These are phyloP conservation scores for Nicotiana knightiana DNA, from an alignment of 257 asterid species.

Conservation along the genomic window DNA sequence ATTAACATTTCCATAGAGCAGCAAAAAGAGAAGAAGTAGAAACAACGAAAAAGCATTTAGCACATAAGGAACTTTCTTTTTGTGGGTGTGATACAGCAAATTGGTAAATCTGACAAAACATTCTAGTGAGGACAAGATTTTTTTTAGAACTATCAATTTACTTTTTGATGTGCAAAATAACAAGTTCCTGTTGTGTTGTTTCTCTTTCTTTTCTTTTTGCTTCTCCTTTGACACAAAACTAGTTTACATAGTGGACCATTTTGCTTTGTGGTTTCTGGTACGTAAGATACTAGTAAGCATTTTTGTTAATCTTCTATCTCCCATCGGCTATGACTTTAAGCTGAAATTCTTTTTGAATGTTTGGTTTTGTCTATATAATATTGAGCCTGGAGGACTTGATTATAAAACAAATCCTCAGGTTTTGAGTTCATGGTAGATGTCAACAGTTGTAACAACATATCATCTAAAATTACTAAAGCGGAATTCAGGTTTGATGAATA, in stretches of 20 bases:
- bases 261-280: neutral
- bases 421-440: neutral
- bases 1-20: neutral
- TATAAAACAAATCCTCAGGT: neutral
- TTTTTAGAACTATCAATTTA: too few relatives aligned
- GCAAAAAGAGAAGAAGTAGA: too few relatives aligned
- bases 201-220: neutral
- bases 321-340: neutral
- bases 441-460: neutral
- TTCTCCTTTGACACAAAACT: neutral
- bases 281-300: neutral
- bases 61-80: too few relatives aligned
- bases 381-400: too few relatives aligned
- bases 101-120: too few relatives aligned
- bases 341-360: neutral
- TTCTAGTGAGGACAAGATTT: too few relatives aligned
- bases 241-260: neutral
- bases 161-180: too few relatives aligned
- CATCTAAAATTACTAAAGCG: neutral
- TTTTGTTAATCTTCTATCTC: neutral
- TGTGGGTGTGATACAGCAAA: too few relatives aligned
- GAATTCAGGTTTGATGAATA: neutral
- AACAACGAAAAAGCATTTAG: too few relatives aligned
- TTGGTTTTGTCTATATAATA: too few relatives aligned
- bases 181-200: neutral